These are phyloP conservation scores for Cymbidium sinense DNA, from an alignment of 106 monocot genomes.

Conservation along the genomic window DNA sequence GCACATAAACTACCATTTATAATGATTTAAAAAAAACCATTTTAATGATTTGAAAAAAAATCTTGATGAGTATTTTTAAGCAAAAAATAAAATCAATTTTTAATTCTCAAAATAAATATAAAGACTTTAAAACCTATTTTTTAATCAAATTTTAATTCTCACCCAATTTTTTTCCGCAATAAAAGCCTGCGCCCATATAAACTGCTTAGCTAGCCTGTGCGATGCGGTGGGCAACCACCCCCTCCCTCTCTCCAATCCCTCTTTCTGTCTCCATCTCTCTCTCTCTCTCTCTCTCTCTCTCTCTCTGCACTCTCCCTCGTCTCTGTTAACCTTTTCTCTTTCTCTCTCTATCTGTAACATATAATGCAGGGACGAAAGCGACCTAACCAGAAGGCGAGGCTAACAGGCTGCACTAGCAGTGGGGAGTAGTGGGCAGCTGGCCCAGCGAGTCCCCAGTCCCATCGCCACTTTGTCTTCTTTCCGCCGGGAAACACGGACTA, in stretches of 20 bases:
- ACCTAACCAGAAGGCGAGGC: constrained; percentile 8
- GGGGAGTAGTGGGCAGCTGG: background rate
- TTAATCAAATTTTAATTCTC: no score
- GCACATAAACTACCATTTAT: no score
- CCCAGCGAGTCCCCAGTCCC: constrained; percentile 5
- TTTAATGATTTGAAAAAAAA: no score
- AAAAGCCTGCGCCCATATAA: no score
- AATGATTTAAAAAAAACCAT: no score
- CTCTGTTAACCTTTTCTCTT: no score
- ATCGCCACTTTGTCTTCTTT: background rate
- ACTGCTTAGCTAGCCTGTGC: no score
- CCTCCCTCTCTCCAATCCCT: background rate
- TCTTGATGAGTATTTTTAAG: no score
- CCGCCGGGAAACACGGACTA: constrained; percentile 7
- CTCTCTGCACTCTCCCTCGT: background rate
- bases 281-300: background rate
- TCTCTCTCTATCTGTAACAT: background rate
- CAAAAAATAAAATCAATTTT: no score
- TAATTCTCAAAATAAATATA: no score
- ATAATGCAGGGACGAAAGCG: constrained; percentile 7
- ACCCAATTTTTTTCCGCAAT: no score
- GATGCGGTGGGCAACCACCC: background rate
- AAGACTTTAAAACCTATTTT: no score
- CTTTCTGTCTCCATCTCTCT: background rate
- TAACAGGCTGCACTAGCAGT: constrained; percentile 3